These are phyloP conservation scores for Neonectria sp. DNA, from an alignment of 2,329 filamentous ascomycete species.

Conservation along the genomic window DNA sequence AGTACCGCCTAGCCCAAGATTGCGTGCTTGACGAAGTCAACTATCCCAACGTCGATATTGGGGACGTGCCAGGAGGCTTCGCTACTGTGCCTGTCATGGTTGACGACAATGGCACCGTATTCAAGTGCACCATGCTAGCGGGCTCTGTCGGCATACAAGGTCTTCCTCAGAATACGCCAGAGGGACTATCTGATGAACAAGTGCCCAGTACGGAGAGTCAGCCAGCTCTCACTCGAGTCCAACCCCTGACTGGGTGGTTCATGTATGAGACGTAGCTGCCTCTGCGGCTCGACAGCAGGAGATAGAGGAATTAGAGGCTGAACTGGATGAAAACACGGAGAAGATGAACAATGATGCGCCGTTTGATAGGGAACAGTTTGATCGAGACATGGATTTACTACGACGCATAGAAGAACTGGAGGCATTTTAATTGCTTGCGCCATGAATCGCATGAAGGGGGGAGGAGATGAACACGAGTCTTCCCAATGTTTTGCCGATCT, in stretches of 20 bases:
- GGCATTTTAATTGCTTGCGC: too few species aligned
- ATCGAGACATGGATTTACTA: too few species aligned
- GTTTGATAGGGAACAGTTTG: too few species aligned
- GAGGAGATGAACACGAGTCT: not conserved
- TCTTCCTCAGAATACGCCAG: not conserved
- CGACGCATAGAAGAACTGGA: too few species aligned
- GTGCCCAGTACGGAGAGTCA: not conserved
- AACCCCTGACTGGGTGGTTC: conserved; percentile 5
- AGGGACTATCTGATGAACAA: not conserved
- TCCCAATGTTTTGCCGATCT: not conserved
- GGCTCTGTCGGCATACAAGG: conserved; percentile 34
- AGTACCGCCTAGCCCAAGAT: not conserved
- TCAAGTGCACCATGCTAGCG: conserved; percentile 34
- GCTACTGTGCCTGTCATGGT: conserved; percentile 35
- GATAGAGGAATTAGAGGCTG: too few species aligned
- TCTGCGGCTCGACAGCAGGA: too few species aligned
- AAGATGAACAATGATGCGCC: too few species aligned
- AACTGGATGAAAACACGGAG: too few species aligned
- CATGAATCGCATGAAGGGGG: too few species aligned
- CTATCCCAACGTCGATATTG: conserved; percentile 24
- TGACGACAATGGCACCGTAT: not conserved
- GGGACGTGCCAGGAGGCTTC: conserved; percentile 19
- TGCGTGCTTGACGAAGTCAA: conserved; percentile 2
- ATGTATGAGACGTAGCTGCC: conserved; percentile 5
- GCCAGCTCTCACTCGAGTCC: not conserved